phyloP scores from a whole-genome alignment of 1,139 yeast genomes.

The Blastobotrys buckinghamii region DNA sequence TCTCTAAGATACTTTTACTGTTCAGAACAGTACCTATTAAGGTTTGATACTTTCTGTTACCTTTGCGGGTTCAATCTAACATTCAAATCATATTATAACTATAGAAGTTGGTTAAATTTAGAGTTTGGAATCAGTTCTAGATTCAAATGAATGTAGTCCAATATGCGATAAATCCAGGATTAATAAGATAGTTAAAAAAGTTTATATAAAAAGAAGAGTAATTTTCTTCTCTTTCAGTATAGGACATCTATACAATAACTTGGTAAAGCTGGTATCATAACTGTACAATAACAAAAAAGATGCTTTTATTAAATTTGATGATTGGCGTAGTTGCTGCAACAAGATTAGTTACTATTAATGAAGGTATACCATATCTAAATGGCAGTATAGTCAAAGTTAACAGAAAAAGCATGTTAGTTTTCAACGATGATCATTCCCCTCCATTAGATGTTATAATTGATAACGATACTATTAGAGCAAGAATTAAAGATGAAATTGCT shows the following conservation, averaged over 20 bases:
- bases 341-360: not conserved
- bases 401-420: not conserved
- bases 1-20: no score
- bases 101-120: no score
- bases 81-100: no score
- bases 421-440: conserved; percentile 6
- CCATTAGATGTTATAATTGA: not conserved
- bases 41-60: not conserved
- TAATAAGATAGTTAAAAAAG: not conserved
- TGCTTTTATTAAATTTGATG: not conserved
- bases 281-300: not conserved
- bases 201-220: not conserved
- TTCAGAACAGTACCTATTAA: no score
- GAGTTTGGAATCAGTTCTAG: no score
- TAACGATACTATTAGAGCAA: not conserved
- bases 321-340: not conserved
- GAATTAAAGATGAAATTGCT: not conserved
- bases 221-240: not conserved
- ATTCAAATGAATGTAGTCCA: not conserved
- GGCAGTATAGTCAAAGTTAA: not conserved
- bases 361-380: conserved; percentile 7
- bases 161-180: not conserved
- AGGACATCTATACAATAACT: not conserved
- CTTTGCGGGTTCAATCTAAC: not conserved
- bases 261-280: not conserved